Base-by-base conservation (phyloP, 1,284 basidiomycete species). In the Sanguinoderma infundibulare region DNA sequence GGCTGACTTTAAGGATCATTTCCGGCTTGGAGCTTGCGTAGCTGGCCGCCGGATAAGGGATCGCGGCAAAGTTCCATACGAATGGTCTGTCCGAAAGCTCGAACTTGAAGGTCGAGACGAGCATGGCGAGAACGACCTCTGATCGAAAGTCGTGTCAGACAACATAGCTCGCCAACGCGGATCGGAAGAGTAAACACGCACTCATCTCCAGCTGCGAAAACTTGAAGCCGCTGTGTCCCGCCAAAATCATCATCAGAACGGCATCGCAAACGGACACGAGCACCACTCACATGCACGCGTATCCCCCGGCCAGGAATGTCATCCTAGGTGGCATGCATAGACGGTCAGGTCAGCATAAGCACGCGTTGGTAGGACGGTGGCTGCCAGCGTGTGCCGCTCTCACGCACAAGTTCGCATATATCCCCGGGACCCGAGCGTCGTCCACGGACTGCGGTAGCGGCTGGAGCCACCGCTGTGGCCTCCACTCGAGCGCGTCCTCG, bases 401-500 rank as follows among this genome's bases (percentile, higher is more conserved):
- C n/a, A 54, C 69, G 66, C 47, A 69, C 70, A 68, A 32, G 50
- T 69, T 62, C 5, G 62, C 53, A 47, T 69, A 73, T 1, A 71
- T 64, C 2, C 70, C 69, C 6, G 70, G 72, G 2, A 71, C 51
- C 17, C 49, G 60, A 1, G 69, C 68, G 1, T 68, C 63, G 17
- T 57, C 61, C 6, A 71, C 60, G 1, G 66, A 42, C 3, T 40
- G 50, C 2, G 71, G 71, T 0, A 71, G 57, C 5, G 69, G 63
- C 10, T 63, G 50, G 6, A 75, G 61, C 73, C 73, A 74, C 0
- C 74, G 69, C 57, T 73, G 70, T 0, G 73, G 73, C 80, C 73
- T 82, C 75, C 82, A 87, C 55, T 84, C 80, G 17, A 66, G 61
- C 4, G 83, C 79, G 67, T 87, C 85, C 40, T 80, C 76, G 9